Base-by-base conservation (phyloP, 441 rosid species). In the Euphorbia corollata region DNA sequence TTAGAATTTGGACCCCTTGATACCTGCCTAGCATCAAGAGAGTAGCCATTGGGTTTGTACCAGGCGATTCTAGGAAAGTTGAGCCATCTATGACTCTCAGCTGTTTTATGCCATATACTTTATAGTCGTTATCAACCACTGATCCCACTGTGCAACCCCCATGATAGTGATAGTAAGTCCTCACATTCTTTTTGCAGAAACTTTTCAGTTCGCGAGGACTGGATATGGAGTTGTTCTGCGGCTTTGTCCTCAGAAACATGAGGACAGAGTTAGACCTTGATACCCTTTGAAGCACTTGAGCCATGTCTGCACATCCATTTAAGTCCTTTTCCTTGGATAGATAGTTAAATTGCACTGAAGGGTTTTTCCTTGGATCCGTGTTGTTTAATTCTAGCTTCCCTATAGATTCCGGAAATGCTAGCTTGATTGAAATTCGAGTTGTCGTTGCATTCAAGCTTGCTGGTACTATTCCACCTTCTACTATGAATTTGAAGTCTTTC, bases 21-120 rank as follows among this genome's bases (percentile, higher is more conserved):
- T 87, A 87, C 61, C 92, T 78, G 23, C 92, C 97, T 20, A 87
- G 80, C 94, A 87, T 89, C 67, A 87, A 56, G 9, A 84, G 74
- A 0, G 94, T 87, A 0, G 92, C 94, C 94, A 84, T 87, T 12
- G 94, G 92, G 56, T 86, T 87, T 36, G 89, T 84, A 41, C 94
- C 96, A 0, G 96, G 96, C 20, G 97, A 85, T 71, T 81, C 90
- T 43, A 64, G 66, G 56, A 86, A 79, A 9, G 91, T 91, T 53
- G 96, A 86, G 8, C 89, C 86, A 60, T 91, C 92, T 2, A 85
- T 63, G 0, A 86, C 89, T 74, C 88, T 82, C 73, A 85, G 60
- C 0, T 88, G 76, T 61, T 80, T 71, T 1, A 80, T 74, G 8
- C 88, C 86, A 36, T 72, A 56, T 11, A 87, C 94, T 61, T 69